Base-by-base conservation (phyloP, 106 monocot genomes). In the Allium cepa region DNA sequence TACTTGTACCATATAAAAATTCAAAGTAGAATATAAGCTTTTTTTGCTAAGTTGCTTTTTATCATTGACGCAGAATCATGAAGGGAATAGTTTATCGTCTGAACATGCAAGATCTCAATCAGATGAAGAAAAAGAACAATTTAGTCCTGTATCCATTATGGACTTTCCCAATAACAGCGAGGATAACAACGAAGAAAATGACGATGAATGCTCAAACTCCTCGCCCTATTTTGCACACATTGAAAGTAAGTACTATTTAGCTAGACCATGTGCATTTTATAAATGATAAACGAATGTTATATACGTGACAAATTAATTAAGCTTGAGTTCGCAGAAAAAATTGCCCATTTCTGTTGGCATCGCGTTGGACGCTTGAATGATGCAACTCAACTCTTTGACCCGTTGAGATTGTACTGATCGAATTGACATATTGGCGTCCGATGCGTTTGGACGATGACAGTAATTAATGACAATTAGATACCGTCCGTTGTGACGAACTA, bases 121-220 rank as follows among this genome's bases (percentile, higher is more conserved):
- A 26, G 76, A 75, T 3, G 79, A 88, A 45, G 84, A 84, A 73
- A 85, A 82, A 69, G 85, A 89, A 46, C 85, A 90, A 72, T 60
- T 86, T 8, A 87, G 90, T 53, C 87, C 90, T 0, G 84, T 91
- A 50, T 87, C 84, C 11, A 77, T 91, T 45, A 77, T 87, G 84
- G 87, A 91, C 59, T 91, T 87, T 65, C 86, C 87, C 10, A 78
- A 50, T 65, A 58, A 81, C 17, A 77, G 64, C 2, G 83, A 78
- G 10, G 80, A 75, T 17, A 74, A 50, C 26, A 17, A n/a, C 8
- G 70, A 74, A 59, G 57, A 47, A 28, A 62, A 64, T 5, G 83
- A 74, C 12, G 70, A 26, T 7, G 63, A 50, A 4, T 26, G 45
- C 11, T 5, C 67, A 13, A 18, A 72, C 10, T 57, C 74, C 3